Evolutionary conservation across 768 basidiomycete species (phyloP).

Genomic region (Phylloporus sp.): DNA sequence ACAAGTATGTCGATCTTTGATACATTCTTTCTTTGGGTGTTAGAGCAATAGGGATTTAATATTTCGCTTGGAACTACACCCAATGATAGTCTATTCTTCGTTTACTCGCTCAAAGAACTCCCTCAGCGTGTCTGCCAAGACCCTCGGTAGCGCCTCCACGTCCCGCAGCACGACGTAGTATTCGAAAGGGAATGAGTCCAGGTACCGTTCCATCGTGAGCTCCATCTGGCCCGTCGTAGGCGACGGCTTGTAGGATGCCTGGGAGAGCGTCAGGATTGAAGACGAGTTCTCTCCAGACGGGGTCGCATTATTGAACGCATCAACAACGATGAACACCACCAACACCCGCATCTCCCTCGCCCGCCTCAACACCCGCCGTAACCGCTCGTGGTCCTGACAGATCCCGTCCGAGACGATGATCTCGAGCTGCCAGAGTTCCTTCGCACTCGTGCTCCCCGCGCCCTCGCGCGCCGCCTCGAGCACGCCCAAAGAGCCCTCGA

Average conservation of each 20-base stretch:
- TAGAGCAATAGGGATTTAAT: too few relatives aligned
- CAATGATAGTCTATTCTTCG: constrained; percentile 39
- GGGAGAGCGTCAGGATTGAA: constrained; percentile 92
- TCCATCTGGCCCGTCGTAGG: constrained; percentile 63
- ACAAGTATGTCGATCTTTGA: constrained; percentile 50
- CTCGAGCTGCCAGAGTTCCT: constrained; percentile 94
- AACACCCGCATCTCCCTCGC: constrained; percentile 89
- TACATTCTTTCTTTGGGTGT: background rate
- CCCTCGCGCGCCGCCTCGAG: constrained; percentile 74
- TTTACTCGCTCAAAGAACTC: constrained; percentile 89
- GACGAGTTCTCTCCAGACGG: constrained; percentile 37
- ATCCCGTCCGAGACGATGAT: constrained; percentile 99
- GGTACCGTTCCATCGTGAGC: constrained; percentile 79
- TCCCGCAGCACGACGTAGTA: constrained; percentile 91
- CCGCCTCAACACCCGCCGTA: constrained; percentile 72
- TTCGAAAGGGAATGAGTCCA: constrained; percentile 97
- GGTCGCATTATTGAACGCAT: constrained; percentile 64
- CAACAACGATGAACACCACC: constrained; percentile 94
- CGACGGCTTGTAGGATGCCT: constrained; percentile 70
- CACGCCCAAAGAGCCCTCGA: constrained; percentile 71
- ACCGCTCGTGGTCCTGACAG: constrained; percentile 88
- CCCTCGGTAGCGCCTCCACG: constrained; percentile 88
- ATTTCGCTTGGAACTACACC: background rate
- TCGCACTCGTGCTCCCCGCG: constrained; percentile 51
- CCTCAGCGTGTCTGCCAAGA: constrained; percentile 79